phyloP scores from a whole-genome alignment of 345 rosid species.

The Ceriops zippeliana region DNA sequence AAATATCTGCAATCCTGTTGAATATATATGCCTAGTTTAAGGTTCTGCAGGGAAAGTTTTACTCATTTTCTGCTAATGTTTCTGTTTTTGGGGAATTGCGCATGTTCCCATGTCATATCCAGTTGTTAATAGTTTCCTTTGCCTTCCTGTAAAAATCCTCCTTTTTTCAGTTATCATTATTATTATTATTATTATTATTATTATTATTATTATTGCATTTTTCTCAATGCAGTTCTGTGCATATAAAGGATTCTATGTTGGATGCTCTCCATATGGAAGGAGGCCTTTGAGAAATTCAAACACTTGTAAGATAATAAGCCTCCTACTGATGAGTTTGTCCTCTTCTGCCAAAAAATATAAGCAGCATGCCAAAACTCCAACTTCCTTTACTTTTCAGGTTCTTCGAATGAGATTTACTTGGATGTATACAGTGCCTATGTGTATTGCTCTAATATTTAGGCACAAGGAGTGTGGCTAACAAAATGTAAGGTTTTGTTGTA shows the following conservation, averaged over 20 bases:
- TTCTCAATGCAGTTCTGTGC: slow-evolving; percentile 34
- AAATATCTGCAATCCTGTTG: no score
- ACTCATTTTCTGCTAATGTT: no score
- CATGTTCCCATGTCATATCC: neutral
- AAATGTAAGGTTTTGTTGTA: neutral
- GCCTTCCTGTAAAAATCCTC: neutral
- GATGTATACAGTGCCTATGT: neutral
- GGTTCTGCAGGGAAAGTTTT: no score
- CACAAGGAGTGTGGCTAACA: neutral
- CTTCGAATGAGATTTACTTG: neutral
- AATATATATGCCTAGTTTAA: no score
- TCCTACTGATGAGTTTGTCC: neutral
- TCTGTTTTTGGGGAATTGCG: no score
- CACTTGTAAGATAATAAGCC: slow-evolving; percentile 32
- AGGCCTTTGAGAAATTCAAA: slow-evolving; percentile 27
- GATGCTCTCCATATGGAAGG: slow-evolving; percentile 20
- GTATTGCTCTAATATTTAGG: neutral
- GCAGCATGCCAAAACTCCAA: neutral
- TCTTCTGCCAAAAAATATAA: neutral
- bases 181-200: no score
- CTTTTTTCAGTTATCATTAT: neutral
- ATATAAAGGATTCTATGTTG: slow-evolving; percentile 25
- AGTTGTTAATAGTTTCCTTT: neutral
- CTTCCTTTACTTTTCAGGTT: neutral
- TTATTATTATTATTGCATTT: slow-evolving; percentile 12